Evolutionary conservation across 495 filamentous ascomycete genomes (phyloP).

Genomic region (Rhypophila decipiens): DNA sequence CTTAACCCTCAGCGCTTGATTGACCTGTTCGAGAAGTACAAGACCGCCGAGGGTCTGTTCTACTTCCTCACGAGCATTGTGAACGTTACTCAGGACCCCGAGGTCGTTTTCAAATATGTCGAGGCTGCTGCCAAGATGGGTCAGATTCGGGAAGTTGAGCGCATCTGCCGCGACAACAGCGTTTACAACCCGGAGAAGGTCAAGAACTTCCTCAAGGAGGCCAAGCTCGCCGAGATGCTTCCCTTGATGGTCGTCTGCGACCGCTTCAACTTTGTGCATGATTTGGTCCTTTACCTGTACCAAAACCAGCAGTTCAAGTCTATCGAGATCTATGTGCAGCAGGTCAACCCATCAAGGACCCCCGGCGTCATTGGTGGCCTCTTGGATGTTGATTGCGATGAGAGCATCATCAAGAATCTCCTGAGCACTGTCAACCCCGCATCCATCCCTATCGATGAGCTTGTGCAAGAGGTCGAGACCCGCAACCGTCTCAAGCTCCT

Average conservation of each 20-base stretch:
- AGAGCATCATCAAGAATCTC: conserved; percentile 88
- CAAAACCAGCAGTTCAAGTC: conserved; percentile 99
- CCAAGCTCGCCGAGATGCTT: conserved; percentile 82
- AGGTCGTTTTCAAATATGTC: conserved; percentile 99
- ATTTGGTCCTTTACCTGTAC: conserved; percentile 94
- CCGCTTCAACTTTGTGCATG: conserved; percentile 96
- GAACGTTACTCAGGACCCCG: conserved; percentile 89
- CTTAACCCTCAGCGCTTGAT: conserved; percentile 86
- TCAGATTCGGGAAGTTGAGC: conserved; percentile 91
- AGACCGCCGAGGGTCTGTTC: conserved; percentile 92
- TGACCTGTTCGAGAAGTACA: conserved; percentile 93
- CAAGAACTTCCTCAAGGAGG: conserved; percentile 99
- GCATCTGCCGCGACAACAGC: conserved; percentile 90
- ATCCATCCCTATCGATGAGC: conserved; percentile 89
- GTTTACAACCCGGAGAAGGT: conserved; percentile 95
- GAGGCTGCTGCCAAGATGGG: conserved; percentile 90
- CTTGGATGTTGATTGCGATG: conserved; percentile 97
- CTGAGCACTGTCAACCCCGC: conserved; percentile 79
- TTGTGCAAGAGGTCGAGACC: conserved; percentile 90
- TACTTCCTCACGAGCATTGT: conserved; percentile 97
- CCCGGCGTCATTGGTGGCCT: conserved; percentile 91
- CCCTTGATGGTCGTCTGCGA: conserved; percentile 98
- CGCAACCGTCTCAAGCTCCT: conserved; percentile 94
- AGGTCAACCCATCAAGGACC: conserved; percentile 89
- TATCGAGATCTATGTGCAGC: conserved; percentile 99